Evolutionary conservation across 2,329 filamentous ascomycete genomes (phyloP).

Genomic region (Cordyceps javanica): DNA sequence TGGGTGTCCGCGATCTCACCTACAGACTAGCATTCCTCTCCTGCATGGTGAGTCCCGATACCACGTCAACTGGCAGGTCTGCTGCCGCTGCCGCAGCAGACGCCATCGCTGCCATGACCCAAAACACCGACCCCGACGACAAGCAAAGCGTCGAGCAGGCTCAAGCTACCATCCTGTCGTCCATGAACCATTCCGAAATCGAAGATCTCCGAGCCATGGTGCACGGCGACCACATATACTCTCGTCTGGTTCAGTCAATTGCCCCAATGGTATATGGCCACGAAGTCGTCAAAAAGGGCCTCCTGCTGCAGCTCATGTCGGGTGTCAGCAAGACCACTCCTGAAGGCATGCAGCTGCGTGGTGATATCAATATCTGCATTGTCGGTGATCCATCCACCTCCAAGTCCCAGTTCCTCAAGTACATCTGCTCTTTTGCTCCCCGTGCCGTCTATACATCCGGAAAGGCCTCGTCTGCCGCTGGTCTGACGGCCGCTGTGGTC

Average conservation of each 20-base stretch:
- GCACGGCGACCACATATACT: slow-evolving; percentile 92
- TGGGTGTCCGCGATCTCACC: slow-evolving; percentile 91
- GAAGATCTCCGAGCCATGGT: slow-evolving; percentile 90
- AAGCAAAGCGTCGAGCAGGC: slow-evolving; percentile 73
- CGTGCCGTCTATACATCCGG: slow-evolving; percentile 96
- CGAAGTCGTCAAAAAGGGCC: slow-evolving; percentile 93
- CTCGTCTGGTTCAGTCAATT: slow-evolving; percentile 83
- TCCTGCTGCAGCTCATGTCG: slow-evolving; percentile 91
- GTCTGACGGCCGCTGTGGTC: slow-evolving; percentile 92
- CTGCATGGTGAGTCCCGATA: slow-evolving; percentile 92
- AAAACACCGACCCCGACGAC: slow-evolving; percentile 54
- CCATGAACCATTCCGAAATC: slow-evolving; percentile 80
- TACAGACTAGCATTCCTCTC: slow-evolving; percentile 95
- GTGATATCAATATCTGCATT: slow-evolving; percentile 98
- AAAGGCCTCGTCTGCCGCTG: slow-evolving; percentile 93
- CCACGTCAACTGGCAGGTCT: slow-evolving; percentile 69
- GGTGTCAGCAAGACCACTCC: slow-evolving; percentile 87
- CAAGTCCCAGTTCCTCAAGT: slow-evolving; percentile 97
- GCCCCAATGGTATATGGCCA: slow-evolving; percentile 97
- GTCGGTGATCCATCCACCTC: slow-evolving; percentile 95
- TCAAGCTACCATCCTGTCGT: slow-evolving; percentile 80
- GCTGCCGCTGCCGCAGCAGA: slow-evolving; percentile 62
- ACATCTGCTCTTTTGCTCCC: slow-evolving; percentile 94
- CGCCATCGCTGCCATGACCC: slow-evolving; percentile 74
- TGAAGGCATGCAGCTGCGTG: slow-evolving; percentile 91